Evolutionary conservation across 331 rosid species (phyloP), one percentile per base, ranked within the genome.

Genomic region (Acacia concinna): DNA sequence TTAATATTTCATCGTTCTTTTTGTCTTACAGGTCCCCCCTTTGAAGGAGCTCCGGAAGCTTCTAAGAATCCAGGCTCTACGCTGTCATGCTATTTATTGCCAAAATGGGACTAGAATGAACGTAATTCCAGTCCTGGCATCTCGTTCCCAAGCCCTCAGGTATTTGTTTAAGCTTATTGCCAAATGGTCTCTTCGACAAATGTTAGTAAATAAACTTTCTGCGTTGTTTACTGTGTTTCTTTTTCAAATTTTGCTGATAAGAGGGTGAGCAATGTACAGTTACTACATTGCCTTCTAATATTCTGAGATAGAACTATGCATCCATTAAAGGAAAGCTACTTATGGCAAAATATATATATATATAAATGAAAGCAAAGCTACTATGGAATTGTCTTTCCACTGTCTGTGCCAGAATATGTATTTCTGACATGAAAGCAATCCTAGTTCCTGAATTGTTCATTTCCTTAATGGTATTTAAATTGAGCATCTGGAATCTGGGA

Each of bases 131-230:
- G 97, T 96, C 7, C 71, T 89, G 86, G 99, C 99, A 54, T 96
- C 99, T 90, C 98, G 99, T 72, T 89, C 97, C 78, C 98, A 96
- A 79, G 97, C 99, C 71, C 98, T 96, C 86, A 93, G 99, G 99
- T 96, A 91, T 71, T 71, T 11, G 27, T 76, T 27, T 51, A 67
- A 75, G 67, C 35, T 40, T 69, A 77, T 34, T 68, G 57, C 27
- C n/a, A 27, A 27, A 60, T 59, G 21, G 52, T 57, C 34, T n/a
- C 8, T 41, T 27, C 67, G 66, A 52, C 59, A 21, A 54, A 34
- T 71, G 74, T 57, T 82, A 34, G 65, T 68, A 30, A 13, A 21
- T 68, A 7, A 8, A 20, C 70, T 65, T 65, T 65, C 15, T 17
- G 25, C 27, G 25, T 20, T 14, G 13, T 47, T n/a, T 56, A 23